Evolutionary conservation across 2,329 filamentous ascomycete genomes (phyloP).

Genomic region (Metarhizium humberi): DNA sequence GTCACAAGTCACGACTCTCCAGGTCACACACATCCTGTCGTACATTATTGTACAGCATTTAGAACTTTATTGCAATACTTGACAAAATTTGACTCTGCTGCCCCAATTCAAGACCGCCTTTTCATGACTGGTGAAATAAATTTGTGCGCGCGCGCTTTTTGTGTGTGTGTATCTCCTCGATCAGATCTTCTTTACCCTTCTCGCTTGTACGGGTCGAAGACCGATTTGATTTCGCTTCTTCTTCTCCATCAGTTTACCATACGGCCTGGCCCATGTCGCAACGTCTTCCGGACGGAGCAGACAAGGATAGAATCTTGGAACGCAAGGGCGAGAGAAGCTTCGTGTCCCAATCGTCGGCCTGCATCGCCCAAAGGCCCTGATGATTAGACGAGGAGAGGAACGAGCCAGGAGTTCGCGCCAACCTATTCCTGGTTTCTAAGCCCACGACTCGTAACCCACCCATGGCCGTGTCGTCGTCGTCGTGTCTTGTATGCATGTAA

Average conservation of each 20-base stretch:
- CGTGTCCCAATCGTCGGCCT: neutral
- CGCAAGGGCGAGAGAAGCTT: neutral
- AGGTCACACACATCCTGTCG: conserved; percentile 8
- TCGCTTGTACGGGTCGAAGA: neutral
- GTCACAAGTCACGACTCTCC: conserved; percentile 19
- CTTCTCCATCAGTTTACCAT: neutral
- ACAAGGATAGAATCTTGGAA: neutral
- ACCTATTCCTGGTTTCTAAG: neutral
- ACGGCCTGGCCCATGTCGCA: neutral
- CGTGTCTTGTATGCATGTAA: too few relatives aligned
- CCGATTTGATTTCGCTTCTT: neutral
- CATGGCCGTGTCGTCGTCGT: too few relatives aligned
- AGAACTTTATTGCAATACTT: conserved; percentile 1
- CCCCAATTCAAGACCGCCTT: neutral
- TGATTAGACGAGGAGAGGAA: neutral
- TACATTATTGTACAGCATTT: conserved; percentile 3
- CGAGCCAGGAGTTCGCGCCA: conserved; percentile 1
- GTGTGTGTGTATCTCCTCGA: too few relatives aligned
- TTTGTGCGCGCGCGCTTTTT: neutral
- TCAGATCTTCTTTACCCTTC: too few relatives aligned
- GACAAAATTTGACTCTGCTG: conserved; percentile 6
- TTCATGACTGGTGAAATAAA: too few relatives aligned
- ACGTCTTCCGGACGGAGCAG: neutral
- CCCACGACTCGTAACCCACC: neutral
- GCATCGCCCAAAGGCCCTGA: neutral